Percentiles rank a stretch among this genome's conserved stretches.
phyloP scores from a whole-genome alignment of 1,284 basidiomycete species.

The Boletus semigastroideus region DNA sequence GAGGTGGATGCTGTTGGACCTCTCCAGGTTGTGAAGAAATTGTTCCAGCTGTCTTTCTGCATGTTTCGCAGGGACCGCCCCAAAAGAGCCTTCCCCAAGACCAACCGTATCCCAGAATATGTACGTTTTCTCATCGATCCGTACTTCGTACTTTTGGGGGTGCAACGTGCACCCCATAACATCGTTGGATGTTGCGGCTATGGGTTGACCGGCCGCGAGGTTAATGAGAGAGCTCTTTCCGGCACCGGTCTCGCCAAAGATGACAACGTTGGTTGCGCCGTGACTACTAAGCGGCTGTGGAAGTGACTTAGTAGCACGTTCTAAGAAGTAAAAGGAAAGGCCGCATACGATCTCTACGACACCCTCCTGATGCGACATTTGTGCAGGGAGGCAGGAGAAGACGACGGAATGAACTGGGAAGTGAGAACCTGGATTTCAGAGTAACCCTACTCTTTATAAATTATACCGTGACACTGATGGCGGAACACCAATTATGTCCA shows the following conservation, averaged over 20 bases:
- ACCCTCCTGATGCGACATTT: too few relatives aligned
- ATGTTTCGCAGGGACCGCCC: conserved; percentile 29
- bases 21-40: conserved; percentile 25
- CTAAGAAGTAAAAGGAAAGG: too few relatives aligned
- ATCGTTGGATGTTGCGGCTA: conserved; percentile 28
- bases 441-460: too few relatives aligned
- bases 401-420: too few relatives aligned
- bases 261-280: conserved; percentile 24
- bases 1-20: conserved; percentile 29
- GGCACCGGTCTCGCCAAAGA: conserved; percentile 30
- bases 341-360: too few relatives aligned
- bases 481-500: too few relatives aligned
- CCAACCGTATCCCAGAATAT: conserved; percentile 31
- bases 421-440: too few relatives aligned
- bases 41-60: conserved; percentile 28
- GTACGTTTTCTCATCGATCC: conserved; percentile 22
- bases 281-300: too few relatives aligned
- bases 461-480: too few relatives aligned
- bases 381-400: too few relatives aligned
- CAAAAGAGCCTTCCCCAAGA: conserved; percentile 31
- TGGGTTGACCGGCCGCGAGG: conserved; percentile 31
- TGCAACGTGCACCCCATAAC: conserved; percentile 32
- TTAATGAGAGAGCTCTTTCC: conserved; percentile 35
- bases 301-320: too few relatives aligned
- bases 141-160: conserved; percentile 28